A percentile compares a stretch with the other conserved stretches of the same genome.
Evolutionary conservation across 768 basidiomycete genomes (phyloP).

Genomic region (Mycena haematopus): DNA sequence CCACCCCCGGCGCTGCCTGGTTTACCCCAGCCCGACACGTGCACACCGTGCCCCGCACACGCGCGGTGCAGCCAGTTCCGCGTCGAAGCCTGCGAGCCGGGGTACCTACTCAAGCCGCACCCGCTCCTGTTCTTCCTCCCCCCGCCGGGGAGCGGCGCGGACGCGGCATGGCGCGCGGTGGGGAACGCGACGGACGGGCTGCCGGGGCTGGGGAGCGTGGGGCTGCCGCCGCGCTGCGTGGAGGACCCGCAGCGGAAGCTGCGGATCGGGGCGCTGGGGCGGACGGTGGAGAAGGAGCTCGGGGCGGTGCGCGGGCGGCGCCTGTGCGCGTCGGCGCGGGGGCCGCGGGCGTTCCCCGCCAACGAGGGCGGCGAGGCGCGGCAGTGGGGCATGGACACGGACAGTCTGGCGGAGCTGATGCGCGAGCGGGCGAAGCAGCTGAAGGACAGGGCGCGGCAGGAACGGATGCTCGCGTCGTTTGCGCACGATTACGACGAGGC

Average conservation of each 20-base stretch:
- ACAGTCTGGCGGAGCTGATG: conserved; percentile 61
- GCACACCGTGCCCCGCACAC: conserved; percentile 77
- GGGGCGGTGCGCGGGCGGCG: conserved; percentile 68
- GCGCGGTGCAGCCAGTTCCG: conserved; percentile 62
- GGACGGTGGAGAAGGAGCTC: conserved; percentile 68
- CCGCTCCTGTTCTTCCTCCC: conserved; percentile 56
- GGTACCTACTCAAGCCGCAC: conserved; percentile 71
- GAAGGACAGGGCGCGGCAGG: conserved; percentile 49
- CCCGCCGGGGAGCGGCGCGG: conserved; percentile 35
- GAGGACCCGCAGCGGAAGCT: conserved; percentile 79
- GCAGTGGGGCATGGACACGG: conserved; percentile 76
- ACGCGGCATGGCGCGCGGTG: conserved; percentile 54
- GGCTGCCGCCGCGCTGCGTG: conserved; percentile 75
- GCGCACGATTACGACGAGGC: conserved; percentile 82
- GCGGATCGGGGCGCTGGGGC: conserved; percentile 77
- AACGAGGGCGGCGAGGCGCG: conserved; percentile 73
- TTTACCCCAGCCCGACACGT: conserved; percentile 62
- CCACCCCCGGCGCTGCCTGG: conserved; percentile 59
- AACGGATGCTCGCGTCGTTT: conserved; percentile 43
- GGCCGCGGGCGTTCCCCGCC: conserved; percentile 41
- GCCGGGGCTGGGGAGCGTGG: conserved; percentile 79
- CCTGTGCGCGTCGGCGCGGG: conserved; percentile 57
- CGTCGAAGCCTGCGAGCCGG: conserved; percentile 66
- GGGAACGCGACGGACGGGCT: conserved; percentile 65
- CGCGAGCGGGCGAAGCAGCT: conserved; percentile 32